phyloP scores from a whole-genome alignment of 2,329 filamentous ascomycete genomes.

The Penicillium hesseltinei region DNA sequence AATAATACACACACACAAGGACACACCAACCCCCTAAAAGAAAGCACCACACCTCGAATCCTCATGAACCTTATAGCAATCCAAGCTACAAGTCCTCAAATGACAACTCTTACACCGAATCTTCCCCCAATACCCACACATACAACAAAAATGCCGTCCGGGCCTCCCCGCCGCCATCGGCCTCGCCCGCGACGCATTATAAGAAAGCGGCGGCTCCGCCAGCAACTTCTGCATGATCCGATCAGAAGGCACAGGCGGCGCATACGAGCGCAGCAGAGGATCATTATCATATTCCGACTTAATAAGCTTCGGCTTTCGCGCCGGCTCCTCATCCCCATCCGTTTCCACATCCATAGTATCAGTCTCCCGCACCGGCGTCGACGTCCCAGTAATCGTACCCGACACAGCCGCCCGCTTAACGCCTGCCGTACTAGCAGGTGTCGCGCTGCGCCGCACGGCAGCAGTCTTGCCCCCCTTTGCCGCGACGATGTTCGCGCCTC shows the following conservation, averaged over 20 bases:
- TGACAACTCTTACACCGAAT: constrained; percentile 50
- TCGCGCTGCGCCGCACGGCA: constrained; percentile 28
- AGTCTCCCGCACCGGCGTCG: constrained; percentile 15
- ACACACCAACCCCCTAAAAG: constrained; percentile 23
- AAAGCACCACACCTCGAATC: constrained; percentile 48
- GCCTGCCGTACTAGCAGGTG: constrained; percentile 22
- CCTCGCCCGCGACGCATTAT: constrained; percentile 46
- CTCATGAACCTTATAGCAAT: constrained; percentile 49
- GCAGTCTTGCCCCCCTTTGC: constrained; percentile 11
- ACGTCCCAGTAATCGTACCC: constrained; percentile 5
- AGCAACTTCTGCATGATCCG: constrained; percentile 47
- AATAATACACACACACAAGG: constrained; percentile 15
- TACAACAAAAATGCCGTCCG: constrained; percentile 45
- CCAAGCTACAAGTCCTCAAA: constrained; percentile 47
- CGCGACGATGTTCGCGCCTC: constrained; percentile 5
- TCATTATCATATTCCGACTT: constrained; percentile 42
- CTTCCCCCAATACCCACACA: constrained; percentile 53
- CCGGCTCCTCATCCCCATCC: constrained; percentile 10
- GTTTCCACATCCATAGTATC: constrained; percentile 14
- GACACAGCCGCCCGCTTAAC: constrained; percentile 20
- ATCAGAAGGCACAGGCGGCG: constrained; percentile 45
- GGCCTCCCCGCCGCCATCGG: constrained; percentile 34
- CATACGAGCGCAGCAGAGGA: constrained; percentile 43
- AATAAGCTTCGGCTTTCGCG: constrained; percentile 28
- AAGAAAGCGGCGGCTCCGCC: constrained; percentile 48